Evolutionary conservation across 352 stramenopile species (phyloP), one percentile per base, ranked within the genome.

Genomic region (Globisporangium paroecandrum): DNA sequence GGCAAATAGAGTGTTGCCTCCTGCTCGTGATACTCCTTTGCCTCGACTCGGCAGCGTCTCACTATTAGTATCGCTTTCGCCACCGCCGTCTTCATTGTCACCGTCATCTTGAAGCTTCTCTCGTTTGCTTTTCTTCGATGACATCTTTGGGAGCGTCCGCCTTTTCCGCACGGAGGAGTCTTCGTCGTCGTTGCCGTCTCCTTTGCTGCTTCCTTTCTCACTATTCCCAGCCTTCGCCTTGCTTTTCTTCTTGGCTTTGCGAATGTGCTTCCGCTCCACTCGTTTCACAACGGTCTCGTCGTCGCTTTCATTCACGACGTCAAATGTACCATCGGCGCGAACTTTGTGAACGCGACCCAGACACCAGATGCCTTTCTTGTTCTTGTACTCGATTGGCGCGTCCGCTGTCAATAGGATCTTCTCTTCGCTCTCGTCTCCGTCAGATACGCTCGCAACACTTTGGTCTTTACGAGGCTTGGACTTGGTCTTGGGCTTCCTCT

Each of bases 281-380:
- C 75, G 70, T 41, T 72, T 81, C n/a, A 51, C 46, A 8, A 81
- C 55, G 13, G 69, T 29, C 6, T 79, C 76, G 24, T 72, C 66
- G n/a, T 81, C 78, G 27, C 63, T 81, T 18, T 87, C 78, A n/a
- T 79, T 29, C 8, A 65, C 75, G 47, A 89, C 57, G 20, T 89
- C 81, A 41, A 75, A 88, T 18, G 66, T 76, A n/a, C 74, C 81
- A 62, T 87, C 83, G 13, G 72, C 81, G 3, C 74, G 77, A 13
- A 70, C 63, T 62, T 71, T 78, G 7, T 46, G 60, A 1, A 89
- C 70, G 3, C 59, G 73, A 49, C 76, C 81, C 4, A 64, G 47
- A 6, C 51, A 57, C 81, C 79, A 89, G 20, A 69, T 47, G 4
- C 71, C 79, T 2, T 74, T 70, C 29, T 77, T 65, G 49, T 69